Evolutionary conservation across 225 moss, liverwort and hornwort species (phyloP).

Genomic region (Rhytidiadelphus loreus): DNA sequence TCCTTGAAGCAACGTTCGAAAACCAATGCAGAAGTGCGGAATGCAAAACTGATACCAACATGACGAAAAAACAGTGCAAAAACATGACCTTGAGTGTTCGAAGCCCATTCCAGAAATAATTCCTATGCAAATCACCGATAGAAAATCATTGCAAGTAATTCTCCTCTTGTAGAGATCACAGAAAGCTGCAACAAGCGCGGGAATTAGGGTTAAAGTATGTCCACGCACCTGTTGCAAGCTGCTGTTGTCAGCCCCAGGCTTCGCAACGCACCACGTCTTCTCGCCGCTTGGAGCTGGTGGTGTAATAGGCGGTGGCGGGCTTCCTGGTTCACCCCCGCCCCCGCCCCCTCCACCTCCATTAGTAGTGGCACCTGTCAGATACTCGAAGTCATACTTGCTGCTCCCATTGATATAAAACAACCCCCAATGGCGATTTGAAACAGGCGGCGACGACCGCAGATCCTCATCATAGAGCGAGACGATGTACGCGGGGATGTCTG

Average conservation of each 20-base stretch:
- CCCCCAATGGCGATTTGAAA: conserved; percentile 31
- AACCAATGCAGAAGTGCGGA: not conserved
- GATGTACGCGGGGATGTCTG: conserved; percentile 55
- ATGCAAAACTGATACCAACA: not conserved
- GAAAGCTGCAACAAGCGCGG: not conserved
- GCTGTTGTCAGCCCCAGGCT: not conserved
- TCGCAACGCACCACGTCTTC: conserved; percentile 35
- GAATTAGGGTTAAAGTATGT: not conserved
- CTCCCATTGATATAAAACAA: conserved; percentile 28
- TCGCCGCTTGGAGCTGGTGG: not conserved
- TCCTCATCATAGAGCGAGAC: conserved; percentile 44
- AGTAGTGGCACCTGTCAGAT: conserved; percentile 6
- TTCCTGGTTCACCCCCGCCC: not conserved
- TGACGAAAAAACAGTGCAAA: not conserved
- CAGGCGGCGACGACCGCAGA: conserved; percentile 15
- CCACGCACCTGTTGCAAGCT: conserved; percentile 43
- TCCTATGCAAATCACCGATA: no score
- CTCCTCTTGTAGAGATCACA: not conserved
- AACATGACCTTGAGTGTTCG: not conserved
- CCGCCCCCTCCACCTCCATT: not conserved
- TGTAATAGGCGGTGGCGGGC: not conserved
- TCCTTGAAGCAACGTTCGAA: not conserved
- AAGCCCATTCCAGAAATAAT: no score
- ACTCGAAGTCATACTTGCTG: conserved; percentile 29
- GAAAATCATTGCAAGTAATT: not conserved